Base-by-base conservation (phyloP, 345 rosid species). In the Eucalyptus globulus region DNA sequence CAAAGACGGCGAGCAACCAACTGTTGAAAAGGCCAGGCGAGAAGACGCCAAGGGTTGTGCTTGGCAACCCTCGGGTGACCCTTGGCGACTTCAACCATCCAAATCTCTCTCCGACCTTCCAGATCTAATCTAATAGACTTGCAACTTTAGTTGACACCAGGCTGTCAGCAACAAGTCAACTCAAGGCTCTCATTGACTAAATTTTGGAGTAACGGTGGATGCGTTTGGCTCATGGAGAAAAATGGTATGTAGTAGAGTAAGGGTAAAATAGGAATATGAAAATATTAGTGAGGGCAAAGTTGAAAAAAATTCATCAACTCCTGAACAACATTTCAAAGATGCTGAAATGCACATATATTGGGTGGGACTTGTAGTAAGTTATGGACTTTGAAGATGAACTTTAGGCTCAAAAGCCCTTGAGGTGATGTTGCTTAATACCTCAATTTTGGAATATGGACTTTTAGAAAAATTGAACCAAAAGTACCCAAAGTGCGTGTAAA, bases 361-460 rank as follows among this genome's bases (percentile, higher is more conserved):
- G 37, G 72, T 4, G 19, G 37, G 37, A 29, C 19, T 7, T 29
- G 72, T 27, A 7, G 8, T 7, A 13, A 29, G 69, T 29, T 14
- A n/a, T 29, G n/a, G 19, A 65, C 37, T 65, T 31, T 15, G 24
- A 9, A 31, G 1, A 31, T 31, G 43, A 31, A 8, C 0, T 31
- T 31, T 8, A 4, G 24, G 80, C 11, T 9, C 80, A 16, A 17
- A 17, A 16, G 80, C 24, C 11, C 31, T 9, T 34, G 43, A 10
- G 12, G 37, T 16, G 19, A 16, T 31, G 24, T 5, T 34, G 16
- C 6, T 2, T 19, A 1, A 0, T 0, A 3, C 43, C 43, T 69
- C 43, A 9, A 69, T 4, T 67, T 67, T 67, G 80, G 8, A n/a
- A 67, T n/a, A 29, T 6, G 72, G 34, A 7, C 72, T 14, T 29